Evolutionary conservation across 2,329 filamentous ascomycete species (phyloP).

Genomic region (Colletotrichum tabaci): DNA sequence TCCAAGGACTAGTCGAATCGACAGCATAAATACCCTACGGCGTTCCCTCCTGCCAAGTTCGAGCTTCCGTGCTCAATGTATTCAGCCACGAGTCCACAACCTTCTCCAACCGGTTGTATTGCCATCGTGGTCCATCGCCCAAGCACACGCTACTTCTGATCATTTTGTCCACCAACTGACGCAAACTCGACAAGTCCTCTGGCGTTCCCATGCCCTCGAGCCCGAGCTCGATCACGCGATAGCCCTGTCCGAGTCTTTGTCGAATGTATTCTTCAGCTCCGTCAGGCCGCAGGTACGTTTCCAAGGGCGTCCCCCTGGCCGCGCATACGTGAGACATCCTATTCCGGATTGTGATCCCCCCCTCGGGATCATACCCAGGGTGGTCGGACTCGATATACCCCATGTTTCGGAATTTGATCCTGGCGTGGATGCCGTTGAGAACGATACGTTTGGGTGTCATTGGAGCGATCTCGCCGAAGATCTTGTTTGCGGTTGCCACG

Average conservation of each 20-base stretch:
- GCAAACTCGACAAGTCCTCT: slow-evolving; percentile 2
- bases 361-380: slow-evolving; percentile 12
- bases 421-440: slow-evolving; percentile 8
- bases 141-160: background rate
- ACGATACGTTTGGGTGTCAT: background rate
- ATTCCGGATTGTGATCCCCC: background rate
- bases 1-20: background rate
- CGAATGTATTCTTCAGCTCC: background rate
- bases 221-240: background rate
- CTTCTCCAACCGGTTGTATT: background rate
- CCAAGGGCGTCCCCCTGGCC: background rate
- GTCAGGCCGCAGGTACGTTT: background rate
- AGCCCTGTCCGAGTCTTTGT: background rate
- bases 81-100: background rate
- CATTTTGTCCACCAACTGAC: slow-evolving; percentile 3
- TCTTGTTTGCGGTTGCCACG: background rate
- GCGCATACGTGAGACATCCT: background rate
- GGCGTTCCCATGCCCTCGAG: background rate
- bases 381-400: slow-evolving; percentile 17
- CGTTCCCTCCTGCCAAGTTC: background rate
- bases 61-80: background rate
- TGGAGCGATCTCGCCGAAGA: slow-evolving; percentile 6
- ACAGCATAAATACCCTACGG: background rate
- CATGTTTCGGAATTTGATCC: background rate
- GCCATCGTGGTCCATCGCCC: slow-evolving; percentile 12